Conservation (phyloP, 768 basidiomycete genomes). For the Rhodosporidiobolus sp. region DNA sequence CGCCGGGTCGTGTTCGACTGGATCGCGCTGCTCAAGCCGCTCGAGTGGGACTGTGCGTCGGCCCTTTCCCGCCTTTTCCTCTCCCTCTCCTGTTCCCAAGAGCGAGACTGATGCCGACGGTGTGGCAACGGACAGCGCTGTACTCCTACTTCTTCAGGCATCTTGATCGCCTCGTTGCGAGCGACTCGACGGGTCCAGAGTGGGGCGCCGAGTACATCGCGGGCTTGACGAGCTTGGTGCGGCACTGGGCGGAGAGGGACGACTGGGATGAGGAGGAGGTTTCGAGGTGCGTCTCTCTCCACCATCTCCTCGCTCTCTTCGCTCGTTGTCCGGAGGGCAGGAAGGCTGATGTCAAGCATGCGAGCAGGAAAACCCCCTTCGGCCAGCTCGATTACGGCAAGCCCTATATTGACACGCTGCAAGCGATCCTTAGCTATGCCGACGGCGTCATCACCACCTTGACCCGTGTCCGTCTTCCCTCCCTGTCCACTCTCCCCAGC, state of each 20-base stretch:
- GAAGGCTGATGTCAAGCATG: not conserved
- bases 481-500: not conserved
- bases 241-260: constrained; percentile 7
- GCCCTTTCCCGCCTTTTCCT: too few relatives aligned
- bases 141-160: not conserved
- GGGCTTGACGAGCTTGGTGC: not conserved
- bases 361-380: not conserved
- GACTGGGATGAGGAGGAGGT: not conserved
- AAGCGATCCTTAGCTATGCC: constrained; percentile 2
- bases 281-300: not conserved
- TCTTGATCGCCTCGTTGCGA: not conserved
- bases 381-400: not conserved
- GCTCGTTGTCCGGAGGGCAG: too few relatives aligned
- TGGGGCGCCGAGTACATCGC: constrained; percentile 5
- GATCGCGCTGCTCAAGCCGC: constrained; percentile 11
- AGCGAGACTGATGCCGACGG: not conserved
- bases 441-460: not conserved
- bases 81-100: too few relatives aligned
- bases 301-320: accelerated
- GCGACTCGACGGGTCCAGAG: not conserved
- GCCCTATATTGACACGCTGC: not conserved
- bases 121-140: not conserved
- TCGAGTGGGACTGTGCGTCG: not conserved
- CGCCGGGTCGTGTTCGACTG: constrained; percentile 3
- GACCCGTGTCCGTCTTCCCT: not conserved